Evolutionary conservation across 164 flowering plant species (phyloP).

Genomic region (Stephania cephalantha): DNA sequence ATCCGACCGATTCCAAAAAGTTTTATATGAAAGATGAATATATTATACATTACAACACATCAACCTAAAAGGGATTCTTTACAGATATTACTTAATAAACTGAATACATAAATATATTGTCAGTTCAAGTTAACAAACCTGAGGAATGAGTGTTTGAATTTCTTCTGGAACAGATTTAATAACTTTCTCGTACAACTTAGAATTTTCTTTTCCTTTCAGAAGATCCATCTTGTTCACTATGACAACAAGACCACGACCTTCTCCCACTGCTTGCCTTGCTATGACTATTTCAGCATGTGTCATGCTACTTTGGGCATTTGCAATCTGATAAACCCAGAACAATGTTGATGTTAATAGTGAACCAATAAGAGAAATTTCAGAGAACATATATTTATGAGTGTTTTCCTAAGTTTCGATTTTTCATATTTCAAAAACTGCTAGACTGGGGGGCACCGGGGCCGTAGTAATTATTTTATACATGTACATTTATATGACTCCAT

Average conservation of each 20-base stretch:
- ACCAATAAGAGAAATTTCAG: neutral
- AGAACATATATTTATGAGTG: neutral
- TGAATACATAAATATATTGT: neutral
- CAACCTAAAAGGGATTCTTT: neutral
- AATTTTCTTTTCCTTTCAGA: conserved; percentile 49
- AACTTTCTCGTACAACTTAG: conserved; percentile 48
- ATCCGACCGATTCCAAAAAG: neutral
- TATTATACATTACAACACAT: neutral
- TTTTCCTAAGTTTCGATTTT: too few species aligned
- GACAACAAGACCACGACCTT: conserved; percentile 90
- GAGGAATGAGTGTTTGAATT: conserved; percentile 84
- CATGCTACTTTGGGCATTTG: conserved; percentile 71
- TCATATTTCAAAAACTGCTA: too few species aligned
- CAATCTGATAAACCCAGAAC: conserved; percentile 41
- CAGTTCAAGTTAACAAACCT: conserved; percentile 41
- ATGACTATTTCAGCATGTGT: conserved; percentile 90
- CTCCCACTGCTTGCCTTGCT: conserved; percentile 92
- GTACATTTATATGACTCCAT: neutral
- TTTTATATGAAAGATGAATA: too few species aligned
- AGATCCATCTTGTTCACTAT: conserved; percentile 97
- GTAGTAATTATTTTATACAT: neutral
- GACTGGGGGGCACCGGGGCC: too few species aligned
- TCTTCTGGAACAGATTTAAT: conserved; percentile 80
- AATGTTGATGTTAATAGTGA: neutral
- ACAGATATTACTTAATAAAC: neutral